Evolutionary conservation across 768 basidiomycete species (phyloP), one percentile per base, ranked within the genome.

Genomic region (Trametes meyenii): DNA sequence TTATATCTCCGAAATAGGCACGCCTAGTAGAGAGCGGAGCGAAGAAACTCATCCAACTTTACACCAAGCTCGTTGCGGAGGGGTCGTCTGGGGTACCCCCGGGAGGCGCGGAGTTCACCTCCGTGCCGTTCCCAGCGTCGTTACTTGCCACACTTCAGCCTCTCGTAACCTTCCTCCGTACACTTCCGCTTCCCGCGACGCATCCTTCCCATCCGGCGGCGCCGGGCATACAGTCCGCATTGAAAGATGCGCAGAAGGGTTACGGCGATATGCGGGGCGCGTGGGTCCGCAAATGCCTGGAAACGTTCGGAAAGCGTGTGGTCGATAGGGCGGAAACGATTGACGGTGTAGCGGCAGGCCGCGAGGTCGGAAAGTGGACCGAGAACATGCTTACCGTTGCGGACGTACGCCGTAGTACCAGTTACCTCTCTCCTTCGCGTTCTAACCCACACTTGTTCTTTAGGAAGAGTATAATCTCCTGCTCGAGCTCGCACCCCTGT

Each of bases 41-140:
- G 5, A 92, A 92, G 77, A 92, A 92, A 69, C 78, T 94, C 11
- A 81, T 86, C 0, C 90, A 92, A 67, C 74, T 92, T 13, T 94
- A 89, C 70, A 94, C 90, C n/a, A 92, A 90, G 67, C 79, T 90
- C 35, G 89, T 92, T n/a, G 92, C 92, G 2, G 91, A 92, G 74
- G 89, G 85, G 24, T 93, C 90, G 1, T 88, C 90, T 3, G 90
- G 90, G 29, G 78, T 81, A n/a, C 85, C 87, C 5, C 86, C 85
- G 0, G 78, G 86, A 14, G 85, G 85, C 16, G 71, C 85, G 0
- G 83, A 87, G 29, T 83, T 84, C 50, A 74, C 79, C 24, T 78
- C 80, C 43, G 73, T 78, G 6, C 81, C 83, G 0, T 88, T 89
- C 70, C 83, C 86, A 0, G 74, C 81, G 0, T 75, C 78, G 5